Percentiles rank a stretch among this genome's conserved stretches.
Conservation (phyloP, 139 green algal species). For the Tetraselmis chui region DNA sequence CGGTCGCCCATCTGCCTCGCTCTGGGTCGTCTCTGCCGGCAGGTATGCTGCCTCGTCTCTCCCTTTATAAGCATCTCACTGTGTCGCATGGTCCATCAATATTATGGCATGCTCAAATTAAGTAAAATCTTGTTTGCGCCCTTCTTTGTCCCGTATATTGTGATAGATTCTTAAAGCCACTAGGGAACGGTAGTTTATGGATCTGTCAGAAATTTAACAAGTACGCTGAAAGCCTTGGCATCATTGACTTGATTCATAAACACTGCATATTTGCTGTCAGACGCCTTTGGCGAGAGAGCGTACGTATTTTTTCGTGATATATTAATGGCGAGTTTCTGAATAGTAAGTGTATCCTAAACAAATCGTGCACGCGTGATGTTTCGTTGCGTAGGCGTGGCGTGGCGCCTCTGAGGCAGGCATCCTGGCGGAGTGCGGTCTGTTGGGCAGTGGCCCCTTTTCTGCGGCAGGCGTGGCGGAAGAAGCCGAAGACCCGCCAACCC, state of each 20-base stretch:
- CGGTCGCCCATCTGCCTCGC: slow-evolving; percentile 43
- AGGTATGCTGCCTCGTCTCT: slow-evolving; percentile 17
- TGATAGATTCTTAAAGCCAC: too few relatives aligned
- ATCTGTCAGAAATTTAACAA: not conserved
- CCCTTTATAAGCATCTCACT: not conserved
- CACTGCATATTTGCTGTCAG: too few relatives aligned
- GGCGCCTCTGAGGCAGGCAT: not conserved
- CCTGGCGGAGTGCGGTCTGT: not conserved
- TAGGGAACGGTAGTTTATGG: too few relatives aligned
- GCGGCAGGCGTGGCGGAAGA: not conserved
- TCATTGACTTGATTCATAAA: too few relatives aligned
- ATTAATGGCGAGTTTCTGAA: too few relatives aligned
- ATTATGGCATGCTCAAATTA: not conserved
- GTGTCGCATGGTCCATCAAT: not conserved
- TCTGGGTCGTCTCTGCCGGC: slow-evolving; percentile 39
- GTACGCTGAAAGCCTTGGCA: too few relatives aligned
- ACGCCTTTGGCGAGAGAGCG: too few relatives aligned
- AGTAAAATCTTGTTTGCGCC: too few relatives aligned
- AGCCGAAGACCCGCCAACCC: not conserved
- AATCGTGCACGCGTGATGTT: too few relatives aligned
- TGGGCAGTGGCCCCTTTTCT: not conserved
- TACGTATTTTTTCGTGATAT: too few relatives aligned
- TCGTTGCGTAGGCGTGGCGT: not conserved
- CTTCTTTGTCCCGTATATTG: too few relatives aligned
- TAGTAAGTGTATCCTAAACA: too few relatives aligned